These are phyloP conservation scores for Eucalyptus curtisii DNA, from an alignment of 345 rosid genomes.

Conservation along the genomic window DNA sequence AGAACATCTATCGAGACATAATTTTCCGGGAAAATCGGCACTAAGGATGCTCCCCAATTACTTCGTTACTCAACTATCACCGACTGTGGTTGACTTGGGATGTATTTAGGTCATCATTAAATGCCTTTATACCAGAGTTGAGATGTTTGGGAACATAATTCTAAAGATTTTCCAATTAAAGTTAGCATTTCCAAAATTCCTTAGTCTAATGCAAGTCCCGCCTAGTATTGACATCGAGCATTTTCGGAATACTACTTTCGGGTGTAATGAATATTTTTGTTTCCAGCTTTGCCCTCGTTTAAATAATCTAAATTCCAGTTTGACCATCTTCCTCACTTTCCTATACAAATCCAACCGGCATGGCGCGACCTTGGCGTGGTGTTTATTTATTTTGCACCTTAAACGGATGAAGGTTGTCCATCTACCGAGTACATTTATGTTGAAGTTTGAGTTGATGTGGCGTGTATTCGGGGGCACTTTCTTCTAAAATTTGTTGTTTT, in stretches of 20 bases:
- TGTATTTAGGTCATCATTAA: not conserved
- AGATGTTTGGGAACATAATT: not conserved
- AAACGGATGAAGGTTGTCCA: not conserved
- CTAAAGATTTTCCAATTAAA: not conserved
- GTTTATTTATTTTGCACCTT: not conserved
- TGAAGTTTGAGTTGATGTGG: not conserved
- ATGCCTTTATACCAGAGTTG: not conserved
- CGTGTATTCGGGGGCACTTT: not conserved
- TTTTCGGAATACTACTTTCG: rapidly evolving
- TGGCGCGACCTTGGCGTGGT: rapidly evolving
- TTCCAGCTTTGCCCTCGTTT: not conserved
- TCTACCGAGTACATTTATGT: not conserved
- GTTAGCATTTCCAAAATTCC: not conserved
- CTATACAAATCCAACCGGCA: rapidly evolving
- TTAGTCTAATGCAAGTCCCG: rapidly evolving
- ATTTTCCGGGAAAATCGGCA: not conserved
- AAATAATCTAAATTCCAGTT: not conserved
- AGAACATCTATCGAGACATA: not conserved
- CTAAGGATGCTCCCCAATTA: not conserved
- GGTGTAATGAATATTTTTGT: not conserved
- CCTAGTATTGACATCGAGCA: rapidly evolving
- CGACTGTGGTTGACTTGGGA: not conserved
- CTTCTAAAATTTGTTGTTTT: not conserved
- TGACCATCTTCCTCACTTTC: not conserved
- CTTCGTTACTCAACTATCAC: not conserved